These are phyloP conservation scores for Ustilago hordei DNA, from an alignment of 1,284 basidiomycete genomes.

Conservation along the genomic window DNA sequence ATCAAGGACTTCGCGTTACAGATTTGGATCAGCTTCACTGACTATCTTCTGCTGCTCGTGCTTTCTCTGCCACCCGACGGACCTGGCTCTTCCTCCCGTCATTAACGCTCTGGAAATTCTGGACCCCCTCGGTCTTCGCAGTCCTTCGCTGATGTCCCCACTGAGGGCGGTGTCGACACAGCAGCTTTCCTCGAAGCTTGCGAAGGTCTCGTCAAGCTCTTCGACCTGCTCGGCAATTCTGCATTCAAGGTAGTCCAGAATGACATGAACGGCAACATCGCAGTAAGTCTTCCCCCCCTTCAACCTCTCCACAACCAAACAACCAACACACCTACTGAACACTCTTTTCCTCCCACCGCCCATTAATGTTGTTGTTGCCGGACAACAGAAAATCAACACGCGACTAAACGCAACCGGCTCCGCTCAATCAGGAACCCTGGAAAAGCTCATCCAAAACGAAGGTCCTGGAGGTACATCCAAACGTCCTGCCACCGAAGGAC, in stretches of 20 bases:
- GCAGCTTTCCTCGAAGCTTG: slow-evolving; percentile 87
- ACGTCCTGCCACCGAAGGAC: slow-evolving; percentile 85
- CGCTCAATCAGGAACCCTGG: slow-evolving; percentile 79
- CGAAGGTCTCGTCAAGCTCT: slow-evolving; percentile 88
- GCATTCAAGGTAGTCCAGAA: slow-evolving; percentile 87
- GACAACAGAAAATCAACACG: slow-evolving; percentile 74
- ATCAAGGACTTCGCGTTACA: not conserved
- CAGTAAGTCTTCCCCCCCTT: slow-evolving; percentile 54
- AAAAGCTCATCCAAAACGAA: slow-evolving; percentile 86
- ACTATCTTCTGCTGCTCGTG: not conserved
- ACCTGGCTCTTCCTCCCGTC: not conserved
- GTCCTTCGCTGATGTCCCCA: slow-evolving; percentile 78
- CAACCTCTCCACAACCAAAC: not conserved
- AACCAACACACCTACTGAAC: not conserved
- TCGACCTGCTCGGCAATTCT: slow-evolving; percentile 91
- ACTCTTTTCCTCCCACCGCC: not conserved
- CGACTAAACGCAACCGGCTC: slow-evolving; percentile 78
- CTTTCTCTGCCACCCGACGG: not conserved
- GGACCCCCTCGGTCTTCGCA: slow-evolving; percentile 9
- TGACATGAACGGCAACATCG: slow-evolving; percentile 93
- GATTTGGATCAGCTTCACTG: not conserved
- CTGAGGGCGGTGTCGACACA: slow-evolving; percentile 92
- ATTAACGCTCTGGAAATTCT: too few species aligned
- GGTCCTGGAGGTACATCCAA: slow-evolving; percentile 81
- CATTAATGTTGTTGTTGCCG: not conserved